phyloP scores from a whole-genome alignment of 257 asterid species.

The Solanum piurae region DNA sequence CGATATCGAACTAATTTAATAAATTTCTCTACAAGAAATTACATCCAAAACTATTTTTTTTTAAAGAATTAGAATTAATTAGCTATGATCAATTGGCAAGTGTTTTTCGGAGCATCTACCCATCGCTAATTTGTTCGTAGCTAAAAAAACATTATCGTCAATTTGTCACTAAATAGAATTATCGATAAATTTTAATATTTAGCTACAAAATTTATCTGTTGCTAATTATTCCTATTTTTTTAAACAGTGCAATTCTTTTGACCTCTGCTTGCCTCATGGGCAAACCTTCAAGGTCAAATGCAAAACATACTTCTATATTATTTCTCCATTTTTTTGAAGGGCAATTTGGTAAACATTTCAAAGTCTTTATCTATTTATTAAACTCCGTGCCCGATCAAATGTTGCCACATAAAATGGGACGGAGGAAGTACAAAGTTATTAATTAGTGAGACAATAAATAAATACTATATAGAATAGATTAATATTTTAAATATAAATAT shows the following conservation, averaged over 20 bases:
- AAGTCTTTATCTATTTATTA: too few relatives aligned
- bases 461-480: too few relatives aligned
- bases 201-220: not conserved
- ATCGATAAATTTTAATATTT: not conserved
- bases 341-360: too few relatives aligned
- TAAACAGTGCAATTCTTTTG: not conserved
- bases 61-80: too few relatives aligned
- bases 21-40: too few relatives aligned
- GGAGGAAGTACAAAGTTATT: too few relatives aligned
- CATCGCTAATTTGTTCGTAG: not conserved
- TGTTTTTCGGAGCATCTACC: not conserved
- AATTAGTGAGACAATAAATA: not conserved
- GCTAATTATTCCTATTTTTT: not conserved
- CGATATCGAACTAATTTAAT: too few relatives aligned
- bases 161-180: not conserved
- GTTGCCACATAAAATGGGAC: too few relatives aligned
- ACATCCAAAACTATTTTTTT: not conserved
- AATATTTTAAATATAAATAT: too few relatives aligned
- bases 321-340: too few relatives aligned
- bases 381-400: too few relatives aligned
- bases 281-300: not conserved
- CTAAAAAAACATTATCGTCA: not conserved
- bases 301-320: not conserved
- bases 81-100: not conserved
- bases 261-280: not conserved